A percentile compares a stretch with the other conserved stretches of the same genome.
Evolutionary conservation across 2,329 filamentous ascomycete genomes (phyloP).

Genomic region (Colletotrichum shisoi): DNA sequence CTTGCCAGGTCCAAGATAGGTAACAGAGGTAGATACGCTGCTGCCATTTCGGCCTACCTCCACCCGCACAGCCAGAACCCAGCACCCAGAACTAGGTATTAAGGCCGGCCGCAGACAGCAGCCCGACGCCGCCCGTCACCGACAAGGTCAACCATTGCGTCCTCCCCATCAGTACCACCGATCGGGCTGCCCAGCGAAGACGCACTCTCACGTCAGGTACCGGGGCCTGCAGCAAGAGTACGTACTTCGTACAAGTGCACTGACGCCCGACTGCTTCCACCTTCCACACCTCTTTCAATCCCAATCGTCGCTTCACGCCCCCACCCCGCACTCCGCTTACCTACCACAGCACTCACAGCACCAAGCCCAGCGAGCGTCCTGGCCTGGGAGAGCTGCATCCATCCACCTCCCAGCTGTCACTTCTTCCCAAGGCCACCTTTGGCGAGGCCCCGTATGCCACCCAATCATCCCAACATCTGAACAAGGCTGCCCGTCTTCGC

Average conservation of each 20-base stretch:
- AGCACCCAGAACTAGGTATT: not conserved
- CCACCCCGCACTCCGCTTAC: constrained; percentile 36
- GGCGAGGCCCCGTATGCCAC: constrained; percentile 35
- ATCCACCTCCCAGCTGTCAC: constrained; percentile 25
- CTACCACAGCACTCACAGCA: constrained; percentile 27
- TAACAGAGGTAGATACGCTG: not conserved
- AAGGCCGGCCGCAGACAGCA: constrained; percentile 32
- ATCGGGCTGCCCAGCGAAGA: constrained; percentile 9
- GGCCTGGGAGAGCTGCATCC: constrained; percentile 35
- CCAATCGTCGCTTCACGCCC: constrained; percentile 26
- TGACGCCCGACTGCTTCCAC: constrained; percentile 20
- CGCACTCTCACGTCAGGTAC: constrained; percentile 10
- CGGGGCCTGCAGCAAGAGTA: constrained; percentile 21
- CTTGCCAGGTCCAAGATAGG: constrained; percentile 14
- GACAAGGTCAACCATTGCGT: constrained; percentile 5
- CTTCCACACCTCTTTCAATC: constrained; percentile 22
- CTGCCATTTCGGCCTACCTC: constrained; percentile 9
- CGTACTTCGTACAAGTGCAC: constrained; percentile 28
- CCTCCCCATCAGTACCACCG: constrained; percentile 22
- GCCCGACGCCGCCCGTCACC: constrained; percentile 18
- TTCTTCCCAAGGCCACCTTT: constrained; percentile 30
- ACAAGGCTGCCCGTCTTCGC: constrained; percentile 26
- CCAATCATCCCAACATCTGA: constrained; percentile 35
- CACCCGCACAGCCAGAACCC: not conserved
- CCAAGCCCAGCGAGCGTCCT: constrained; percentile 16